Evolutionary conservation across 495 filamentous ascomycete genomes (phyloP), one percentile per base, ranked within the genome.

Genomic region (Sordaria brevicollis): DNA sequence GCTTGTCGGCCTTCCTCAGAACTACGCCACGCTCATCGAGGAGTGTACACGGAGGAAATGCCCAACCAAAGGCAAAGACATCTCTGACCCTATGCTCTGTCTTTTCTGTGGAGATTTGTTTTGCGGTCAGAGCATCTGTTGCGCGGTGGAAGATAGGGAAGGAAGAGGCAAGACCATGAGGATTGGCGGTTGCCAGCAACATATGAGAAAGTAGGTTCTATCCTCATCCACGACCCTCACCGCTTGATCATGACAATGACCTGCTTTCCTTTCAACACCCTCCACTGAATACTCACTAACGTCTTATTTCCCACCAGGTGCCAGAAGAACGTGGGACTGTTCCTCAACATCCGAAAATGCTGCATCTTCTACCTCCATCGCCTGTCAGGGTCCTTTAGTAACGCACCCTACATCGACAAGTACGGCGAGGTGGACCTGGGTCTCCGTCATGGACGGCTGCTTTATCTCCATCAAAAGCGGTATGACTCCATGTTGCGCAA

Each of bases 261-360:
- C 39, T 5, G 1, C 17, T 67, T 10, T 69, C 62, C 73, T 78
- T 74, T 81, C 68, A 11, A 43, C 6, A 10, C 68, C 67, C 36
- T 65, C 29, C 49, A 8, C 35, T 67, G 10, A 13, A 25, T 29
- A 5, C 69, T 70, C 65, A 71, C 72, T 73, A 67, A 76, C 33
- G 6, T 25, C 13, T 15, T 69, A 0, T 35, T 17, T 34, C 49
- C 35, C 33, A 57, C 35, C 70, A 97, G 93, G 74, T 98, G 95
- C 79, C 93, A 94, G 73, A 89, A 89, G 70, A 91, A 92, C 74
- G 89, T 95, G 33, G 95, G 96, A 21, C 79, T 97, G 33, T 98
- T 94, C 82, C 91, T 99, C 80, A 97, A 96, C 78, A 95, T 99
- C 75, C 89, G 93, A 67, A 97, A 97, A 82, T 97, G 96, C 81